A percentile compares a stretch with the other conserved stretches of the same genome.
Evolutionary conservation across 768 basidiomycete genomes (phyloP).

Genomic region (Phylloporus rhodoxanthus): DNA sequence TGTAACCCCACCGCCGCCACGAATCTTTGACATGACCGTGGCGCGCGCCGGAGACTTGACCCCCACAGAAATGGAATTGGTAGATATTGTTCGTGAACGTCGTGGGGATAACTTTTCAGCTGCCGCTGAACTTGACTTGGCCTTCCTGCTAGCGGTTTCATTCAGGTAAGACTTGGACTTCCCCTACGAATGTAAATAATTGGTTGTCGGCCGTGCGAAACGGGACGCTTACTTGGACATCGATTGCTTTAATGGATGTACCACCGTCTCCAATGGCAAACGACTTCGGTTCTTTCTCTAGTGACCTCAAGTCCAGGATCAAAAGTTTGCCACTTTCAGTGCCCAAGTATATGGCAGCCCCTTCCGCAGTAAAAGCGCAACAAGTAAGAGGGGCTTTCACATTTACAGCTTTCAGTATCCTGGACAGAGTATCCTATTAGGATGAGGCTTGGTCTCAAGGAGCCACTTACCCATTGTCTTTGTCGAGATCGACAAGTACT

Average conservation of each 20-base stretch:
- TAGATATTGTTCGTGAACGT: constrained; percentile 8
- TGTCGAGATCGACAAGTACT: constrained; percentile 63
- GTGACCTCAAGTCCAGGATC: constrained; percentile 54
- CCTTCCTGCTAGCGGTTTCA: constrained; percentile 4
- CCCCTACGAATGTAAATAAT: constrained; percentile 5
- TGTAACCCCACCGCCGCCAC: constrained; percentile 17
- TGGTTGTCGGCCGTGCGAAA: neutral
- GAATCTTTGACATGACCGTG: constrained; percentile 15
- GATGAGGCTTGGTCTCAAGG: neutral
- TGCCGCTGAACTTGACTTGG: constrained; percentile 6
- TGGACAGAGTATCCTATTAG: constrained; percentile 24
- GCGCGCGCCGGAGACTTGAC: constrained; percentile 20
- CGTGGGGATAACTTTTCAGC: constrained; percentile 9
- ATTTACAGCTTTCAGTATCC: constrained; percentile 54
- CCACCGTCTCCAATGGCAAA: constrained; percentile 46
- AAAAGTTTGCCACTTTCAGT: constrained; percentile 61
- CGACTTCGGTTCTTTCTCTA: constrained; percentile 59
- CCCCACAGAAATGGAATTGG: neutral
- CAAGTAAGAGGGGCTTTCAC: constrained; percentile 52
- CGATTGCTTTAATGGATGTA: constrained; percentile 45
- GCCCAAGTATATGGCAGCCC: constrained; percentile 60
- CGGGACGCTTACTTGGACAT: constrained; percentile 46
- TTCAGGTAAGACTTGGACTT: constrained; percentile 14
- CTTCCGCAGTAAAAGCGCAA: constrained; percentile 64
- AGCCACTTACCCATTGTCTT: constrained; percentile 57